These are phyloP conservation scores for Vitellaria paradoxa DNA, from an alignment of 179 eudicot genomes.

Conservation along the genomic window DNA sequence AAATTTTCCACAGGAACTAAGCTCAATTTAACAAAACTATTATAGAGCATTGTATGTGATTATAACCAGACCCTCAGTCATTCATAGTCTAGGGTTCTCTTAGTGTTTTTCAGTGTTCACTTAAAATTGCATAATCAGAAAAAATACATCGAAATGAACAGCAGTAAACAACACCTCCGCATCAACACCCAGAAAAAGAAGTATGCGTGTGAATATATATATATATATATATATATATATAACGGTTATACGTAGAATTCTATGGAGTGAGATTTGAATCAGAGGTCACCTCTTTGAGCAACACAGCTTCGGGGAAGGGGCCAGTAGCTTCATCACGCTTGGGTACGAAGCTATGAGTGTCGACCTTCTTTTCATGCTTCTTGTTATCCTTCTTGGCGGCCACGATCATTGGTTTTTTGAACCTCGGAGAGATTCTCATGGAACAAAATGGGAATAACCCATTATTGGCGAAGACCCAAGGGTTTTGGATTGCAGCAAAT, in stretches of 20 bases:
- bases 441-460: slow-evolving; percentile 25
- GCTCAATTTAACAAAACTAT: not conserved
- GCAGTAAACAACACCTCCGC: too few species aligned
- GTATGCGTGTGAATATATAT: not conserved
- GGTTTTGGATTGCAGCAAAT: slow-evolving; percentile 13
- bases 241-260: too few species aligned
- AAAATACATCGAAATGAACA: not conserved
- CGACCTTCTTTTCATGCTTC: slow-evolving; percentile 38
- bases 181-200: not conserved
- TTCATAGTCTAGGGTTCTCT: not conserved
- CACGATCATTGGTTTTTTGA: slow-evolving; percentile 31
- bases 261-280: not conserved
- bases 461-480: slow-evolving; percentile 27
- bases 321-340: slow-evolving; percentile 86
- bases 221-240: not conserved
- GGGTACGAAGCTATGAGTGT: slow-evolving; percentile 59
- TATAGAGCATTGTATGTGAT: not conserved
- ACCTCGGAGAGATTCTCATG: slow-evolving; percentile 24
- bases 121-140: too few species aligned
- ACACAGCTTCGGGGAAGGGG: slow-evolving; percentile 81
- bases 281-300: slow-evolving; percentile 62
- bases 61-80: not conserved
- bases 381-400: slow-evolving; percentile 47
- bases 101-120: not conserved
- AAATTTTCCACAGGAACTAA: not conserved